Base-by-base conservation (phyloP, 2,329 filamentous ascomycete species). In the Scorias spongiosa region DNA sequence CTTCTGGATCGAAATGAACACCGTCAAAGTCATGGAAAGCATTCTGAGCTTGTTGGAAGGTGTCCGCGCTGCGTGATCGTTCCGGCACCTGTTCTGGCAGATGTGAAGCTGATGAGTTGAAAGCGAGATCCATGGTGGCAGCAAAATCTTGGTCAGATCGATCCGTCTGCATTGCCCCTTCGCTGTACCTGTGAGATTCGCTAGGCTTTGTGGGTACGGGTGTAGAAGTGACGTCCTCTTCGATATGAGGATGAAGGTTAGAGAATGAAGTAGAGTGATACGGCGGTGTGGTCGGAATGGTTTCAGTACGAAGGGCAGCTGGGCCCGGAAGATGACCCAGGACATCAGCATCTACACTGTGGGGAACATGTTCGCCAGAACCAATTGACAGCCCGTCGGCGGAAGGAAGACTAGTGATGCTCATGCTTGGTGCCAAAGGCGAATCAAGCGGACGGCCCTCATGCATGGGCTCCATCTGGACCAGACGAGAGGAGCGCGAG, bases 21-120 rank as follows among this genome's bases (percentile, higher is more conserved):
- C 84, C 84, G 57, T 91, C 84, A 56, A 91, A 91, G 58, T 88
- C 83, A 37, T 77, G 74, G 66, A 89, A 91, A 2, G 83, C 74
- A 34, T 72, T 64, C 48, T 77, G 67, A 14, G 75, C 75, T 57
- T 83, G 77, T 29, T 81, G 77, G 45, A 71, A 78, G 2, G 81
- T 83, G 44, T 74, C 72, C 9, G 73, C 66, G 2, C 75, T 76
- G 9, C 61, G 60, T 11, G 67, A 69, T 34, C 73, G 65, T 34
- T 69, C 67, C 8, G 60, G 54, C 8, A 48, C 41, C 28, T 29
- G 43, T 15, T 36, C 4, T 4, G 32, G 9, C 11, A 28, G 41
- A 29, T 30, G 42, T 37, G 14, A 30, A 20, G 36, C 14, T 40
- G 34, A 41, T 40, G 20, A 17, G 44, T 29, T 26, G 26, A 15